A percentile compares a stretch with the other conserved stretches of the same genome.
Conservation (phyloP, 176 grass and related monocot species). For the Oropetium thomaeum region DNA sequence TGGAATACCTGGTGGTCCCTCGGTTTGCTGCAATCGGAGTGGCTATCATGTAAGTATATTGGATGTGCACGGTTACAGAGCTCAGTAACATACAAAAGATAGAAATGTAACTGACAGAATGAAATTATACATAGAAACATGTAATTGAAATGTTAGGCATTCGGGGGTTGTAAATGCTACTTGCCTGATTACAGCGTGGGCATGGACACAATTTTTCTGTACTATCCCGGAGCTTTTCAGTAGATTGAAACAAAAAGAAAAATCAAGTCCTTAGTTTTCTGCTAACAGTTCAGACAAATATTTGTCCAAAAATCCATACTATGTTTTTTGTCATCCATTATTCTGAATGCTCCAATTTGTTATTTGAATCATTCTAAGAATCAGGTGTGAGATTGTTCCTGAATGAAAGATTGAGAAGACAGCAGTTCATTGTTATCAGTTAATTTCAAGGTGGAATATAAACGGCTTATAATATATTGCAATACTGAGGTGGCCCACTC, state of each 20-base stretch:
- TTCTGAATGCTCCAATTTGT: neutral
- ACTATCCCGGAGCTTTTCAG: conserved; percentile 24
- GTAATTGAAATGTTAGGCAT: conserved; percentile 39
- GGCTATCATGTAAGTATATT: conserved; percentile 57
- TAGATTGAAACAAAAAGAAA: neutral
- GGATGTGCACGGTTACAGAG: conserved; percentile 41
- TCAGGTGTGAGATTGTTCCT: neutral
- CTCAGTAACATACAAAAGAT: conserved; percentile 52
- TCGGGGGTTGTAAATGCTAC: conserved; percentile 56
- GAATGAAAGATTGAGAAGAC: conserved; percentile 3
- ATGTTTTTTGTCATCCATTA: neutral
- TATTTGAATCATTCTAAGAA: conserved; percentile 9
- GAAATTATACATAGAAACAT: conserved; percentile 56
- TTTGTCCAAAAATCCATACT: neutral
- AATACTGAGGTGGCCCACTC: conserved; percentile 9
- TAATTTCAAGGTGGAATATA: conserved; percentile 18
- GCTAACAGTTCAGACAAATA: neutral
- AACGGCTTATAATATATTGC: neutral
- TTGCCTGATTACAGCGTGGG: conserved; percentile 29
- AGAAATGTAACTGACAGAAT: conserved; percentile 57
- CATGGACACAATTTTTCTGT: conserved; percentile 28
- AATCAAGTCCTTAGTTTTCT: neutral
- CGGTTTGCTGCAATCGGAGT: conserved; percentile 15
- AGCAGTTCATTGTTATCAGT: neutral
- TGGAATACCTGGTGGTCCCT: neutral